phyloP scores from a whole-genome alignment of 1,284 basidiomycete genomes.

The Lignosus rhinocerotis region DNA sequence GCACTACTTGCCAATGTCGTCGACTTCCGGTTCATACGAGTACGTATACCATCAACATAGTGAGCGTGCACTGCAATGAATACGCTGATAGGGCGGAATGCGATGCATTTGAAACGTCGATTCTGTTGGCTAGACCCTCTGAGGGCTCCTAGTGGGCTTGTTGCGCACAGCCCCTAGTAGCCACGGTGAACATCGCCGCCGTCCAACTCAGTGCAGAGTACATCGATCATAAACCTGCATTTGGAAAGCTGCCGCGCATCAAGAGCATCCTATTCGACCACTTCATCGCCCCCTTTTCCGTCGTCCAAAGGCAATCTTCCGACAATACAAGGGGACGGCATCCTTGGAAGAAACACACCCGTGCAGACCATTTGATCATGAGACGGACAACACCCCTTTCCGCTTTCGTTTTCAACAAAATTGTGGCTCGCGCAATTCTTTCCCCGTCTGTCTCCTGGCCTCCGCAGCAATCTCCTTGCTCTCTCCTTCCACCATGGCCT shows the following conservation, averaged over 20 bases:
- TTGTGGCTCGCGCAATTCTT: background rate
- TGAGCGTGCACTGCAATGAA: background rate
- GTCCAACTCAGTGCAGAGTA: background rate
- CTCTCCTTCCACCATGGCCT: conserved; percentile 4
- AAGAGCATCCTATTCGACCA: background rate
- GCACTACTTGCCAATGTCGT: no score
- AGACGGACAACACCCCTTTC: background rate
- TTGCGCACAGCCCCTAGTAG: background rate
- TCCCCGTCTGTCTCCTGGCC: background rate
- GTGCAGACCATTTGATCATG: background rate
- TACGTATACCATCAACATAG: no score
- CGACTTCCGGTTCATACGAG: no score
- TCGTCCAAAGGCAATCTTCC: background rate
- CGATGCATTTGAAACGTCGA: background rate
- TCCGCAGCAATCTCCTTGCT: background rate
- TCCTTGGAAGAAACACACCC: background rate
- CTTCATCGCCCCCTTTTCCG: background rate
- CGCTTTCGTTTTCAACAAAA: background rate
- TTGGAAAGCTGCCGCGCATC: background rate
- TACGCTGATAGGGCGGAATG: background rate
- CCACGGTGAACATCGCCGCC: background rate
- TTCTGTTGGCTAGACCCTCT: background rate
- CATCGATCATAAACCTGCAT: background rate
- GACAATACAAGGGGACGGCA: background rate
- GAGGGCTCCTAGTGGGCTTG: background rate